Percentiles rank a stretch among this genome's conserved stretches.
phyloP scores from a whole-genome alignment of 2,329 filamentous ascomycete species.

The Sporothrix euskadiensis region DNA sequence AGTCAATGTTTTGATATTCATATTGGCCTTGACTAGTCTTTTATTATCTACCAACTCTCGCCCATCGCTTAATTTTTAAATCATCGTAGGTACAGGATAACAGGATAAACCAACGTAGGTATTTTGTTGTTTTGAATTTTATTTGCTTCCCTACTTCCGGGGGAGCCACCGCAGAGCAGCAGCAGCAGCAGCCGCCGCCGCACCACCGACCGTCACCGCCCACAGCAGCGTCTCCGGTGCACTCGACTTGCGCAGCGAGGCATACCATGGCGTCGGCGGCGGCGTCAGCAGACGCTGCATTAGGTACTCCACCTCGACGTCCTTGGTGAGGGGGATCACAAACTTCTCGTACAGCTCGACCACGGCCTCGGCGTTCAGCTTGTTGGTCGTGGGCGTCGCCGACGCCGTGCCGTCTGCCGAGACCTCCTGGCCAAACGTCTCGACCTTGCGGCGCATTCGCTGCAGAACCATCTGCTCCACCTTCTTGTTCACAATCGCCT shows the following conservation, averaged over 20 bases:
- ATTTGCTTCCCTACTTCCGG: constrained; percentile 24
- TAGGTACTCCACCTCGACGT: constrained; percentile 95
- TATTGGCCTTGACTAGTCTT: neutral
- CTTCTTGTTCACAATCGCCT: constrained; percentile 83
- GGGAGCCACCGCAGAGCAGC: constrained; percentile 28
- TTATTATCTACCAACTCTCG: neutral
- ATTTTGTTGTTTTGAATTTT: constrained; percentile 23
- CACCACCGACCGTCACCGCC: constrained; percentile 16
- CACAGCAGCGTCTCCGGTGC: constrained; percentile 20
- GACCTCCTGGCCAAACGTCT: constrained; percentile 91
- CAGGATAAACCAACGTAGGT: neutral
- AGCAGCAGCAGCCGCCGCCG: neutral
- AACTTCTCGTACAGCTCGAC: constrained; percentile 87
- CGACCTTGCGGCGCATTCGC: constrained; percentile 80
- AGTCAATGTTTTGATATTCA: neutral
- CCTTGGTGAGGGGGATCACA: constrained; percentile 97
- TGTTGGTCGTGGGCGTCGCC: constrained; percentile 55
- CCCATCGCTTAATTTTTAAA: neutral
- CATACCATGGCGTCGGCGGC: constrained; percentile 28
- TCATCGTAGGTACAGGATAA: neutral
- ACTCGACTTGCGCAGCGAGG: constrained; percentile 3
- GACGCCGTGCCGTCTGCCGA: constrained; percentile 56
- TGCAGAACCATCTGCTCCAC: constrained; percentile 93
- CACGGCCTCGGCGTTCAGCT: constrained; percentile 91
- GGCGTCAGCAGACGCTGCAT: constrained; percentile 72